phyloP scores from a whole-genome alignment of 2,329 filamentous ascomycete species.

The Fusarium sp. region DNA sequence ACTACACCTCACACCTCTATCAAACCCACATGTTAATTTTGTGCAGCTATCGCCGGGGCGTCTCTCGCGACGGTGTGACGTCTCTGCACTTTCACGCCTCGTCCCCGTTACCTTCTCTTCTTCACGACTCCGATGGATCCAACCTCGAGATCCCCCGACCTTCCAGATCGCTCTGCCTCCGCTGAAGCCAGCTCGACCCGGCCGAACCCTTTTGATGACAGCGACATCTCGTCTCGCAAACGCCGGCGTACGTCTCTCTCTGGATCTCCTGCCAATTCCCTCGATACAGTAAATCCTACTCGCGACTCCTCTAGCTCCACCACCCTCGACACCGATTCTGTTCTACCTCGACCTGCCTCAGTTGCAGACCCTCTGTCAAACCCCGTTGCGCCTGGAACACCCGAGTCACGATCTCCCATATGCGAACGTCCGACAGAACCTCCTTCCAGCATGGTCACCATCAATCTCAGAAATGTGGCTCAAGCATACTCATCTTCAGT shows the following conservation, averaged over 20 bases:
- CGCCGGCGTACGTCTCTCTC: conserved; percentile 70
- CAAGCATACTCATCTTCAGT: conserved; percentile 57
- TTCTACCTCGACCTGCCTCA: conserved; percentile 41
- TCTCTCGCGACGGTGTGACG: conserved; percentile 64
- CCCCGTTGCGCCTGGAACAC: conserved; percentile 58
- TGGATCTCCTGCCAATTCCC: conserved; percentile 65
- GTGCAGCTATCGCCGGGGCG: conserved; percentile 64
- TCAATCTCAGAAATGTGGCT: conserved; percentile 66
- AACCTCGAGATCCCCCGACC: conserved; percentile 61
- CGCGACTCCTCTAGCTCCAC: conserved; percentile 50
- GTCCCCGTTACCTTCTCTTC: conserved; percentile 50
- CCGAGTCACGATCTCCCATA: conserved; percentile 51
- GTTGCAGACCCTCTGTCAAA: conserved; percentile 54
- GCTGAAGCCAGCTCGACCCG: conserved; percentile 72
- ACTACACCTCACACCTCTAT: conserved; percentile 40
- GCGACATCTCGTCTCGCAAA: conserved; percentile 67
- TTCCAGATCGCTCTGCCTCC: conserved; percentile 69
- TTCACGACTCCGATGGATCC: conserved; percentile 65
- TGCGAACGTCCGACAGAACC: conserved; percentile 49
- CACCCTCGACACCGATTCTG: conserved; percentile 48
- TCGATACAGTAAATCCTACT: conserved; percentile 55
- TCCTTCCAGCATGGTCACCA: conserved; percentile 69
- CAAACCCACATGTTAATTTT: conserved; percentile 68
- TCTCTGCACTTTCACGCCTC: conserved; percentile 60
- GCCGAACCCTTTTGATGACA: conserved; percentile 73